Evolutionary conservation across 768 basidiomycete genomes (phyloP).

Genomic region (Suillus subaureus): DNA sequence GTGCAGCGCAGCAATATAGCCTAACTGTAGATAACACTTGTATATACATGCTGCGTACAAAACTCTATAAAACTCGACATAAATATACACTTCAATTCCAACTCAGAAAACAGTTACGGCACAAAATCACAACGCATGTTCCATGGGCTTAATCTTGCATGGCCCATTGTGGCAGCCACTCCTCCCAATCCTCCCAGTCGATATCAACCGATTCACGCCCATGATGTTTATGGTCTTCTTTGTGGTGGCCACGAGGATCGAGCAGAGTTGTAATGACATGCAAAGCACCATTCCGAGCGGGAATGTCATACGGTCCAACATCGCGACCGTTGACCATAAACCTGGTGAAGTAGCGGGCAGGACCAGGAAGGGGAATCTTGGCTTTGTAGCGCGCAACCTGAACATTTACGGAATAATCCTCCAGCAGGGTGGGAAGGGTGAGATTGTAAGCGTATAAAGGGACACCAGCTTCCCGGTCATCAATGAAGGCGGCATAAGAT

Average conservation of each 20-base stretch:
- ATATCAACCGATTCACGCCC: slow-evolving; percentile 12
- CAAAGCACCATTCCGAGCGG: slow-evolving; percentile 58
- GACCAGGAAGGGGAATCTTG: slow-evolving; percentile 41
- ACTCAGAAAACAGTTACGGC: background rate
- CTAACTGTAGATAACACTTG: background rate
- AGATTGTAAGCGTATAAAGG: slow-evolving; percentile 36
- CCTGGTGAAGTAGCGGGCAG: slow-evolving; percentile 37
- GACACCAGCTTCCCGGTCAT: background rate
- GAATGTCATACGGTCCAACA: slow-evolving; percentile 47
- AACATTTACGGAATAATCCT: slow-evolving; percentile 47
- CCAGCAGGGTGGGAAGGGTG: slow-evolving; percentile 44
- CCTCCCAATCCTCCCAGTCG: slow-evolving; percentile 49
- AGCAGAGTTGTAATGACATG: slow-evolving; percentile 49
- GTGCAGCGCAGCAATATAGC: background rate
- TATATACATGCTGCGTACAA: background rate
- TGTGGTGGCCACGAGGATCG: slow-evolving; percentile 37
- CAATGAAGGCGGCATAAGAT: slow-evolving; percentile 5
- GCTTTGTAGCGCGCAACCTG: slow-evolving; percentile 49
- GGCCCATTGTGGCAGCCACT: slow-evolving; percentile 53
- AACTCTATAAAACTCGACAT: background rate
- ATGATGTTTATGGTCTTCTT: background rate
- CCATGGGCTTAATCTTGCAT: slow-evolving; percentile 28
- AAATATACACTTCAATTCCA: background rate
- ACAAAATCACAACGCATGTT: background rate
- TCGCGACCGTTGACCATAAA: slow-evolving; percentile 42